A percentile compares a stretch with the other conserved stretches of the same genome.
phyloP scores from a whole-genome alignment of 805 yeast genomes.

The Cyberlindnera petersonii region DNA sequence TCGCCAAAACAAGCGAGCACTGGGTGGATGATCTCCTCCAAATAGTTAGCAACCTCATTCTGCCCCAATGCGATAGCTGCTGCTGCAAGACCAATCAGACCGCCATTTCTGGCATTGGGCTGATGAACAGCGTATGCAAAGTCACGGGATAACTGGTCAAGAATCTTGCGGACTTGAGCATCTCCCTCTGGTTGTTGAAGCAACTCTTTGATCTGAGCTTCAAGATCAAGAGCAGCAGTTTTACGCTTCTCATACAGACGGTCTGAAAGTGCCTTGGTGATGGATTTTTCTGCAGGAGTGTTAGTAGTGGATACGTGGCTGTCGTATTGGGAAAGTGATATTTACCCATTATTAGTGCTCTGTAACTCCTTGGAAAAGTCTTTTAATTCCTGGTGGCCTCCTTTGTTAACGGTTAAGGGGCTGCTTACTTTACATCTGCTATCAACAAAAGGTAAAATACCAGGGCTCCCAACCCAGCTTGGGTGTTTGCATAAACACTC shows the following conservation, averaged over 20 bases:
- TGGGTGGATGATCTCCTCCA: slow-evolving; percentile 86
- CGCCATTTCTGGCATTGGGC: slow-evolving; percentile 90
- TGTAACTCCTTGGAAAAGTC: too few relatives aligned
- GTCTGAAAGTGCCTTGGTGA: slow-evolving; percentile 66
- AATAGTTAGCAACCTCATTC: slow-evolving; percentile 74
- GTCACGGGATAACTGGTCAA: slow-evolving; percentile 71
- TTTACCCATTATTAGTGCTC: slow-evolving; percentile 4
- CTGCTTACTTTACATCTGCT: too few relatives aligned
- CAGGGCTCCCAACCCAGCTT: too few relatives aligned
- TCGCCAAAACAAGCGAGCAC: slow-evolving; percentile 95
- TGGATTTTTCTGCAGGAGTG: slow-evolving; percentile 49
- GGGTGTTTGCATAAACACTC: too few relatives aligned
- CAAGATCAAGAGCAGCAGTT: slow-evolving; percentile 74
- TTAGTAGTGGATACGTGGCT: too few relatives aligned
- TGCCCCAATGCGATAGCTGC: slow-evolving; percentile 90
- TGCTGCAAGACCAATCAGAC: slow-evolving; percentile 92
- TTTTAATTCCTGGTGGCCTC: too few relatives aligned
- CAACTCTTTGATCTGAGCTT: slow-evolving; percentile 69
- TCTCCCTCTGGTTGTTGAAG: slow-evolving; percentile 56
- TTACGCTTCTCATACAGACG: slow-evolving; percentile 75
- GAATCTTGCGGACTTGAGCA: slow-evolving; percentile 54
- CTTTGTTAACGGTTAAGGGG: too few relatives aligned
- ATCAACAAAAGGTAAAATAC: too few relatives aligned
- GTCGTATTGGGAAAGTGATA: too few relatives aligned
- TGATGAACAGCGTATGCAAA: slow-evolving; percentile 81